These are phyloP conservation scores for Candida corydali DNA, from an alignment of 805 yeast genomes.

Conservation along the genomic window DNA sequence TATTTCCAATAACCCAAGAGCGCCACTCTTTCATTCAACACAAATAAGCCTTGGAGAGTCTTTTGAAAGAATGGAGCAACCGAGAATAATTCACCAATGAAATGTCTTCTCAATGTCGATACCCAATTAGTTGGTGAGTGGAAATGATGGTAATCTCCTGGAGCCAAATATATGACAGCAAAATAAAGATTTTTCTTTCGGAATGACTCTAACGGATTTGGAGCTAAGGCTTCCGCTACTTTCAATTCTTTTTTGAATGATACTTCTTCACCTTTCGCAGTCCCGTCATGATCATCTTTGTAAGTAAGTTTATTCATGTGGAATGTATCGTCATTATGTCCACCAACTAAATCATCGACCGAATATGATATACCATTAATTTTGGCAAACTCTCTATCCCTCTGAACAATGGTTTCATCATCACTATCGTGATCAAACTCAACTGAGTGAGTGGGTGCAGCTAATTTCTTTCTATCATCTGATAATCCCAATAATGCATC, in stretches of 20 bases:
- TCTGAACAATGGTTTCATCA: slow-evolving; percentile 41
- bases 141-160: slow-evolving; percentile 96
- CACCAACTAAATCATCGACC: slow-evolving; percentile 64
- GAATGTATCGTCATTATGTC: slow-evolving; percentile 33
- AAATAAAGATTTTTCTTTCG: slow-evolving; percentile 63
- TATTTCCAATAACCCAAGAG: slow-evolving; percentile 92
- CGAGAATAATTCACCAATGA: slow-evolving; percentile 90
- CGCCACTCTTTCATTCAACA: slow-evolving; percentile 92
- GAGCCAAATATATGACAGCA: slow-evolving; percentile 92
- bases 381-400: slow-evolving; percentile 73
- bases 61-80: slow-evolving; percentile 96
- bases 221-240: slow-evolving; percentile 38
- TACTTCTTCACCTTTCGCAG: slow-evolving; percentile 31
- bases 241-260: slow-evolving; percentile 33
- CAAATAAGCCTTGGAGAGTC: slow-evolving; percentile 80
- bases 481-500: slow-evolving; percentile 79
- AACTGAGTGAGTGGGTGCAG: slow-evolving; percentile 52
- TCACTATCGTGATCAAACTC: slow-evolving; percentile 40
- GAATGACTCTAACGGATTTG: slow-evolving; percentile 28
- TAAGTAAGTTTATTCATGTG: slow-evolving; percentile 48
- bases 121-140: slow-evolving; percentile 98
- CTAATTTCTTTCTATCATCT: slow-evolving; percentile 36
- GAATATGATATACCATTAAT: slow-evolving; percentile 71
- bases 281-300: slow-evolving; percentile 67
- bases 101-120: slow-evolving; percentile 86